Base-by-base conservation (phyloP, 2,329 filamentous ascomycete genomes). In the Hymenoscyphus occultus region DNA sequence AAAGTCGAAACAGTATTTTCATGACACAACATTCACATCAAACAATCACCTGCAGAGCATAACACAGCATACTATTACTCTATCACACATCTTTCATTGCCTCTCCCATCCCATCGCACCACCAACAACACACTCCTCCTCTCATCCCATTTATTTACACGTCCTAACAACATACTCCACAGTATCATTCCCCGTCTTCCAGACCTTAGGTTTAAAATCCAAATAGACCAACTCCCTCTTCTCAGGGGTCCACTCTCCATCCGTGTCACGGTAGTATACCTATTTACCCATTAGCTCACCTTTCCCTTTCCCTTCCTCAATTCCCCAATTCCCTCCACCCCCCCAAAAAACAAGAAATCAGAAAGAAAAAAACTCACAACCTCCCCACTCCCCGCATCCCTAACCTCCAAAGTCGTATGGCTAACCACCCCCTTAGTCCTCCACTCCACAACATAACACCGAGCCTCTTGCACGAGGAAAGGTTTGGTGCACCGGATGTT, bases 161-260 rank as follows among this genome's bases (percentile, higher is more conserved):
- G 75, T 77, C 56, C 67, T 75, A 35, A 81, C 78, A 65, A 75
- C 73, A 64, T 80, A 81, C 58, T 78, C 75, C 7, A 82, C 79
- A 1, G 79, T 81, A 66, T 78, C 73, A 56, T 81, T 81, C 2
- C 79, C 79, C 2, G 77, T 78, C 54, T 75, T 76, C 63, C 76
- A 77, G 2, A 82, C 67, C 75, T 81, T 82, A 16, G 80, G 79
- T 68, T 79, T 80, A 68, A 81, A 81, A 65, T 81, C 80, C 48
- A 81, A 65, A 39, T 80, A 80, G 3, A 81, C 78, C 22, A 80
- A 72, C 68, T 81, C 79, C 10, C 73, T 73, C 75, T 81, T 81
- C 68, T 80, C 76, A 0, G 79, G 76, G 1, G 71, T 78, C 80
- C 80, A 82, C 42, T 80, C 73, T 22, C 79, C 80, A 71, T 81